These are phyloP conservation scores for Trypanosoma rangeli DNA, from an alignment of 208 protist species.

Conservation along the genomic window DNA sequence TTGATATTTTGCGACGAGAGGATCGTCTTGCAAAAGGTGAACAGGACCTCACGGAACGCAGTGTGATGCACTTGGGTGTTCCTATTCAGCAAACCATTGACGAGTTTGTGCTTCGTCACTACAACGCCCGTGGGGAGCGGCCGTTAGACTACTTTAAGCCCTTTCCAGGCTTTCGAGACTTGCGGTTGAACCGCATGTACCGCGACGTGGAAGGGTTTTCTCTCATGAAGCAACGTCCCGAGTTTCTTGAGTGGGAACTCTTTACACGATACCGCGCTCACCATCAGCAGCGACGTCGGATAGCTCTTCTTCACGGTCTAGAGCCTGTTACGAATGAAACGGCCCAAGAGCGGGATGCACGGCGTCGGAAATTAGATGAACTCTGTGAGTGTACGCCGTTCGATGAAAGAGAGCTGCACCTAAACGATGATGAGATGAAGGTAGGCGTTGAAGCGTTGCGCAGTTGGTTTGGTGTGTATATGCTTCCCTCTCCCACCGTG, in stretches of 20 bases:
- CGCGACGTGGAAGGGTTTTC: slow-evolving; percentile 88
- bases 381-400: slow-evolving; percentile 89
- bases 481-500: slow-evolving; percentile 83
- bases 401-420: slow-evolving; percentile 40
- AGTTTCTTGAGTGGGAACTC: slow-evolving; percentile 89
- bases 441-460: slow-evolving; percentile 74
- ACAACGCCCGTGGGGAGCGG: slow-evolving; percentile 80
- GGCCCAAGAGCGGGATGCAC: slow-evolving; percentile 68
- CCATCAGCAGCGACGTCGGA: slow-evolving; percentile 79
- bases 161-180: slow-evolving; percentile 76
- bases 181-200: slow-evolving; percentile 78
- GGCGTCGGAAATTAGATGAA: slow-evolving; percentile 61
- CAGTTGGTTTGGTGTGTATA: slow-evolving; percentile 85
- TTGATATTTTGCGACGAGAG: slow-evolving; percentile 82
- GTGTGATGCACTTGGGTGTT: slow-evolving; percentile 70
- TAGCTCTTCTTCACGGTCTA: slow-evolving; percentile 81
- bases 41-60: slow-evolving; percentile 82
- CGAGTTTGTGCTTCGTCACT: slow-evolving; percentile 84
- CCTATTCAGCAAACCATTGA: slow-evolving; percentile 78
- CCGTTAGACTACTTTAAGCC: slow-evolving; percentile 90
- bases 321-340: slow-evolving; percentile 89
- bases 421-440: slow-evolving; percentile 65
- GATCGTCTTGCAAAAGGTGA: slow-evolving; percentile 57
- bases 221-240: slow-evolving; percentile 79
- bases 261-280: slow-evolving; percentile 89